A percentile compares a stretch with the other conserved stretches of the same genome.
Evolutionary conservation across 805 yeast genomes (phyloP).

Genomic region (Sporopachydermia quercuum): DNA sequence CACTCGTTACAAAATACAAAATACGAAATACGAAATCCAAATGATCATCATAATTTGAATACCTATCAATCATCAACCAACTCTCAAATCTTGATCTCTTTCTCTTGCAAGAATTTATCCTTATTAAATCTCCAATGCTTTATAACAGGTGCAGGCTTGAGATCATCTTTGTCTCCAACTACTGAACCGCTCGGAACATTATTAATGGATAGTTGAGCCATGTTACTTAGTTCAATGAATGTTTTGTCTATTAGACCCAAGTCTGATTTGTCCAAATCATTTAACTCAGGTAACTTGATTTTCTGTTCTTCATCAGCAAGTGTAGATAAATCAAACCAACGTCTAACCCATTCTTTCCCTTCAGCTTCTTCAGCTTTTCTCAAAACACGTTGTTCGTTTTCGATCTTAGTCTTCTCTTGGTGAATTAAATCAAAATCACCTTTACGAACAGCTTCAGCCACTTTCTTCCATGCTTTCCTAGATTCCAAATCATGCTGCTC

Average conservation of each 20-base stretch:
- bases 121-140: constrained; percentile 59
- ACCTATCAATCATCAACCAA: no score
- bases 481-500: constrained; percentile 72
- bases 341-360: constrained; percentile 56
- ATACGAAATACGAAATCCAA: no score
- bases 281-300: constrained; percentile 23
- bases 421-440: constrained; percentile 69
- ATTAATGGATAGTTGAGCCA: constrained; percentile 42
- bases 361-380: constrained; percentile 57
- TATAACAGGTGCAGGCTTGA: constrained; percentile 24
- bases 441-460: constrained; percentile 69
- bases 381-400: constrained; percentile 71
- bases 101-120: constrained; percentile 40
- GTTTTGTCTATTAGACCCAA: not conserved
- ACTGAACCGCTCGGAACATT: constrained; percentile 56
- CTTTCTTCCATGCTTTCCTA: constrained; percentile 80
- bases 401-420: constrained; percentile 61
- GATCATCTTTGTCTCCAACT: constrained; percentile 41
- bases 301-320: constrained; percentile 16
- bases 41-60: no score
- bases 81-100: constrained; percentile 40
- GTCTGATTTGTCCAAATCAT: constrained; percentile 6
- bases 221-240: constrained; percentile 22
- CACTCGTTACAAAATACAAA: no score
- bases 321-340: constrained; percentile 50